Evolutionary conservation across 495 filamentous ascomycete species (phyloP).

Genomic region (Neurospora sp.): DNA sequence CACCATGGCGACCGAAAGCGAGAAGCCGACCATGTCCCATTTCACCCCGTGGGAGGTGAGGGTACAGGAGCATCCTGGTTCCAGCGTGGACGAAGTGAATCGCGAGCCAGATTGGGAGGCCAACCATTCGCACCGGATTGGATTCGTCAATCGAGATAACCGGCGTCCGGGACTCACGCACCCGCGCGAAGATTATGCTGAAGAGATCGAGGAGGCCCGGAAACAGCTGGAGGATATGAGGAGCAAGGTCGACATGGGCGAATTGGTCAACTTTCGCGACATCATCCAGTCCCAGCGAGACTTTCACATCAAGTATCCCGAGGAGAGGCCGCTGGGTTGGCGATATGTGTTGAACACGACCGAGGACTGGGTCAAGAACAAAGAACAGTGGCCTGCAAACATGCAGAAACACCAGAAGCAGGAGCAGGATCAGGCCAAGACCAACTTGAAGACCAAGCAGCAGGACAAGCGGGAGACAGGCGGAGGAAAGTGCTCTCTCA

Average conservation of each 20-base stretch:
- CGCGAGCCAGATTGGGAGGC: slow-evolving; percentile 4
- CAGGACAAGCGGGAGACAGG: background rate
- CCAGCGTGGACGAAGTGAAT: slow-evolving; percentile 1
- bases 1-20: background rate
- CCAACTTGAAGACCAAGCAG: background rate
- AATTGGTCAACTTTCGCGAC: slow-evolving; percentile 11
- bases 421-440: background rate
- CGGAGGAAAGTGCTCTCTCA: background rate
- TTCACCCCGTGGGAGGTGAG: slow-evolving; percentile 3
- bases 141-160: slow-evolving; percentile 4
- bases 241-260: background rate
- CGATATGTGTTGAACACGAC: slow-evolving; percentile 10
- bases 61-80: slow-evolving; percentile 5
- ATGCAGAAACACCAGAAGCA: background rate
- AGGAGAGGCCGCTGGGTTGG: slow-evolving; percentile 9
- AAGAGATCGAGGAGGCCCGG: background rate
- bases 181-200: background rate
- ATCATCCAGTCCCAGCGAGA: slow-evolving; percentile 3
- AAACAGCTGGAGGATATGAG: slow-evolving; percentile 1
- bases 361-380: slow-evolving; percentile 11
- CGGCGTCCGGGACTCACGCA: background rate
- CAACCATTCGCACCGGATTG: slow-evolving; percentile 4
- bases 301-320: slow-evolving; percentile 5
- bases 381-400: slow-evolving; percentile 7
- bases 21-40: background rate